phyloP scores from a whole-genome alignment of 2,329 filamentous ascomycete species.

The Colletotrichum noveboracense region DNA sequence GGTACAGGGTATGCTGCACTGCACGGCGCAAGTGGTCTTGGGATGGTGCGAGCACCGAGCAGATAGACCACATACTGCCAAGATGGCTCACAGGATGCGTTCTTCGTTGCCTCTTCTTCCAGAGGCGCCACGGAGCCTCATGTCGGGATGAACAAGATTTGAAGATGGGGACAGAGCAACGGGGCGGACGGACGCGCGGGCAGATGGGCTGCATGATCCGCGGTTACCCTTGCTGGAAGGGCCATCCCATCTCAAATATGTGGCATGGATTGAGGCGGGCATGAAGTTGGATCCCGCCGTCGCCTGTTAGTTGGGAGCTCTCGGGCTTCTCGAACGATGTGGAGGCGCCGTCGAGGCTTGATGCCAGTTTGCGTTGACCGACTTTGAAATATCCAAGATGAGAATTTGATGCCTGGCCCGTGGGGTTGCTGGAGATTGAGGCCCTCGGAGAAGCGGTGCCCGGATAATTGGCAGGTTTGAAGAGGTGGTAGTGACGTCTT shows the following conservation, averaged over 20 bases:
- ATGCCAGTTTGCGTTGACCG: neutral
- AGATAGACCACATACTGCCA: neutral
- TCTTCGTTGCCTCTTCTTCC: neutral
- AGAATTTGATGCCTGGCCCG: neutral
- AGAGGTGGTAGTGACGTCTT: neutral
- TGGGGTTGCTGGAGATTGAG: neutral
- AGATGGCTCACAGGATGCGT: neutral
- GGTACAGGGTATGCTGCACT: neutral
- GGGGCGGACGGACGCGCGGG: neutral
- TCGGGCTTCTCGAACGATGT: constrained; percentile 9
- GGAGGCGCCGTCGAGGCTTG: constrained; percentile 2
- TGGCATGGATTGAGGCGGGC: neutral
- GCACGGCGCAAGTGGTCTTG: neutral
- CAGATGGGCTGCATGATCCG: constrained; percentile 2
- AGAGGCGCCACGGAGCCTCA: neutral
- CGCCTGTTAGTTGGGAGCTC: neutral
- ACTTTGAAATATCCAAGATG: neutral
- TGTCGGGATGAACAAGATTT: neutral
- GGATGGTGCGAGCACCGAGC: neutral
- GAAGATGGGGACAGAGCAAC: neutral
- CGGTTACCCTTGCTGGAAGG: neutral
- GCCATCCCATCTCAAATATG: neutral
- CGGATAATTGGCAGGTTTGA: neutral
- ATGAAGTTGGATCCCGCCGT: constrained; percentile 6
- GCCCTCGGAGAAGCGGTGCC: neutral